These are phyloP conservation scores for Vaccinium darrowii DNA, from an alignment of 148 eudicot genomes.

Conservation along the genomic window DNA sequence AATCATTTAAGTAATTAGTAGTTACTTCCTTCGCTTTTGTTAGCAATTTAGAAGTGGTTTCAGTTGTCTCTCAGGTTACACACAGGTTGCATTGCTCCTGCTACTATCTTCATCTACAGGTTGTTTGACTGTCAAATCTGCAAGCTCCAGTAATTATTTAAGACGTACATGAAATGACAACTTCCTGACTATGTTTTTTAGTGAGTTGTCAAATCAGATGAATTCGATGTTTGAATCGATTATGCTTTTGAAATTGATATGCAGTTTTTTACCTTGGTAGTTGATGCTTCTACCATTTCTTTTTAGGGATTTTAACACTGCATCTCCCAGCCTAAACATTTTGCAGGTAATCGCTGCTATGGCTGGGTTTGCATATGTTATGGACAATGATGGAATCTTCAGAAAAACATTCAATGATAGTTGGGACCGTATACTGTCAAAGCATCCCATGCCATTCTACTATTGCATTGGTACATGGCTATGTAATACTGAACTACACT, in stretches of 20 bases:
- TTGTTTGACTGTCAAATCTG: neutral
- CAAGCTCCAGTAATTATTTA: neutral
- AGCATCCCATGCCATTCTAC: conserved; percentile 91
- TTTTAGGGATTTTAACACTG: neutral
- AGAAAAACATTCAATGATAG: conserved; percentile 83
- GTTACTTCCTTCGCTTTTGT: neutral
- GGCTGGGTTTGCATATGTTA: conserved; percentile 67
- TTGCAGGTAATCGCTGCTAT: conserved; percentile 66
- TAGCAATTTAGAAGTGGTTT: neutral
- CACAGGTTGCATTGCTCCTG: neutral
- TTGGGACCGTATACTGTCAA: conserved; percentile 87
- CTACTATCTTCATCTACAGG: neutral
- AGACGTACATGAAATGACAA: neutral
- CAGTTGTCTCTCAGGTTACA: neutral
- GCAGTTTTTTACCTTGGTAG: neutral
- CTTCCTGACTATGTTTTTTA: neutral
- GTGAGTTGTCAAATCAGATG: neutral
- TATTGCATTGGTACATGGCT: conserved; percentile 63
- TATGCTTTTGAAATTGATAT: neutral
- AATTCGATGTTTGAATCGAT: neutral
- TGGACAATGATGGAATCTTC: conserved; percentile 84
- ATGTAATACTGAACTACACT: neutral
- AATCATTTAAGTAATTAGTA: neutral
- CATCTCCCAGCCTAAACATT: neutral
- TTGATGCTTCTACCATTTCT: conserved; percentile 4